These are phyloP conservation scores for Thielaviopsis populi DNA, from an alignment of 2,329 filamentous ascomycete species.

Conservation along the genomic window DNA sequence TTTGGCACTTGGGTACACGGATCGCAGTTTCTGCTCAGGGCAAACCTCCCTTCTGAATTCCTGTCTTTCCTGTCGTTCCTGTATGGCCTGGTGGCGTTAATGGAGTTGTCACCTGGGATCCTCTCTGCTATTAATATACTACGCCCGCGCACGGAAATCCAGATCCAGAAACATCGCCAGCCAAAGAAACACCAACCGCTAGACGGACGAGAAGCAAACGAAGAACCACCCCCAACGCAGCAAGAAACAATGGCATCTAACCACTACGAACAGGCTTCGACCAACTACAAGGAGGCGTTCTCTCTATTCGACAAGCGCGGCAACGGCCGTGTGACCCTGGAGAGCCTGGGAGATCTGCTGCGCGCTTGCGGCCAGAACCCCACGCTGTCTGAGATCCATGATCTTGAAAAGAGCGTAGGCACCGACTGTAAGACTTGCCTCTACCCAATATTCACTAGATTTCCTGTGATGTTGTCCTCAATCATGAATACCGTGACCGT, in stretches of 20 bases:
- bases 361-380: conserved; percentile 97
- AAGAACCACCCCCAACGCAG: not conserved
- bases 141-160: not conserved
- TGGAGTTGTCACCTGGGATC: not conserved
- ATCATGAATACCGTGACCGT: not conserved
- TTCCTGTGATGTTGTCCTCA: not conserved
- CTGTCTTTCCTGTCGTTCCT: not conserved
- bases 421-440: conserved; percentile 61
- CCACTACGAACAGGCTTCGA: conserved; percentile 50
- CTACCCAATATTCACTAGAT: not conserved
- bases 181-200: no score
- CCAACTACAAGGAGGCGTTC: conserved; percentile 99
- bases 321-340: conserved; percentile 75
- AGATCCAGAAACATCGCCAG: not conserved
- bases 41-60: not conserved
- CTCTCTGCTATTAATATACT: not conserved
- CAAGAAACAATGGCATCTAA: conserved; percentile 28
- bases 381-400: conserved; percentile 79
- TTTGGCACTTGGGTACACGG: not conserved
- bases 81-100: not conserved
- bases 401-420: conserved; percentile 80
- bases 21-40: not conserved
- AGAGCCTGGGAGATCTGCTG: conserved; percentile 81
- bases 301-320: conserved; percentile 99
- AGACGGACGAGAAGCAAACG: not conserved